Evolutionary conservation across 306 rosid species (phyloP).

Genomic region (Purshia tridentata): DNA sequence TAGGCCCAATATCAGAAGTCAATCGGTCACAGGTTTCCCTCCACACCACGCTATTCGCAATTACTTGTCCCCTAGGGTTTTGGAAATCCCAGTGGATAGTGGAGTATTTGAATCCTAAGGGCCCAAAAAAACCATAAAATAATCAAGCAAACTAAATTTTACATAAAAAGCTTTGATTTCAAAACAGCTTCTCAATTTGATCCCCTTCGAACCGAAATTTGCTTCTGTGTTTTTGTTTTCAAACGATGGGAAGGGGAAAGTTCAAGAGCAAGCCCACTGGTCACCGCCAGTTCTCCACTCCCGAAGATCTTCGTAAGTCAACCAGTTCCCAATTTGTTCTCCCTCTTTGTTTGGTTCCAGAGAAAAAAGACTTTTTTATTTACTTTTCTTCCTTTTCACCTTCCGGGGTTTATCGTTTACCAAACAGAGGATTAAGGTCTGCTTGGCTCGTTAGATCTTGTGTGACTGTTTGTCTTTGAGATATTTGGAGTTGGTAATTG

Average conservation of each 20-base stretch:
- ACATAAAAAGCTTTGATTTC: too few species aligned
- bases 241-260: slow-evolving; percentile 84
- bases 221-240: neutral
- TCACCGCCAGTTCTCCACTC: slow-evolving; percentile 85
- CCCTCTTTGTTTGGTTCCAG: neutral
- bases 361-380: neutral
- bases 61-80: slow-evolving; percentile 11
- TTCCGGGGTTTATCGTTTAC: neutral
- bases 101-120: too few species aligned
- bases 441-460: neutral
- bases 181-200: neutral
- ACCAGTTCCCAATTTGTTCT: neutral
- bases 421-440: neutral
- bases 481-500: neutral
- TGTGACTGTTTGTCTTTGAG: neutral
- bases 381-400: neutral
- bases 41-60: neutral
- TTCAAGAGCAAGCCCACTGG: slow-evolving; percentile 95
- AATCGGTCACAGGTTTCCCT: neutral
- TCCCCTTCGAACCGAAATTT: neutral
- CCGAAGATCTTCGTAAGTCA: slow-evolving; percentile 73
- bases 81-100: slow-evolving; percentile 1
- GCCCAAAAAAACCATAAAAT: neutral
- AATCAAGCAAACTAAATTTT: neutral
- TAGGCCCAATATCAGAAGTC: neutral